Conservation (phyloP, 1,139 yeast genomes). For the Yamadazyma mexicana region DNA sequence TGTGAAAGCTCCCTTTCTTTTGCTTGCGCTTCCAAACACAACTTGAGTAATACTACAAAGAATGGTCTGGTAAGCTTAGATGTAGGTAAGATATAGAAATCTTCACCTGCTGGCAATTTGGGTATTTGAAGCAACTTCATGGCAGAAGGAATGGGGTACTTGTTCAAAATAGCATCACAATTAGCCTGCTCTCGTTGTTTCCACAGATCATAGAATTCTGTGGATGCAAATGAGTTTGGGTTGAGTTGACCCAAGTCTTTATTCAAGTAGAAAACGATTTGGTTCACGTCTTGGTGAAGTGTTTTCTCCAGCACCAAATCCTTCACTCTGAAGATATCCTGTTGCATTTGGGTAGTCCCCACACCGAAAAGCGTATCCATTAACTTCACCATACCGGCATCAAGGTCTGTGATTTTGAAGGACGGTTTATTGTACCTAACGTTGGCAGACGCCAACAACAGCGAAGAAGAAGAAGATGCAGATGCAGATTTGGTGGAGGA, state of each 20-base stretch:
- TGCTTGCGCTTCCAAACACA: slow-evolving; percentile 27
- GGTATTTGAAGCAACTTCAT: slow-evolving; percentile 32
- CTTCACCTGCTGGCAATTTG: slow-evolving; percentile 31
- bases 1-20: slow-evolving; percentile 7
- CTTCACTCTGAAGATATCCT: slow-evolving; percentile 45
- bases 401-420: slow-evolving; percentile 51
- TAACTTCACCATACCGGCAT: slow-evolving; percentile 35
- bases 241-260: slow-evolving; percentile 42
- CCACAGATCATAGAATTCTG: slow-evolving; percentile 51
- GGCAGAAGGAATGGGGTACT: slow-evolving; percentile 41
- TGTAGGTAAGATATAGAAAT: slow-evolving; percentile 44
- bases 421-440: slow-evolving; percentile 43
- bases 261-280: slow-evolving; percentile 36
- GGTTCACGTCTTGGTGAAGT: slow-evolving; percentile 47
- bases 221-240: slow-evolving; percentile 42
- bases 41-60: slow-evolving; percentile 27
- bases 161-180: slow-evolving; percentile 36
- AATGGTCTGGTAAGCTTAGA: slow-evolving; percentile 29
- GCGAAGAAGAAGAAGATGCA: too few relatives aligned
- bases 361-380: slow-evolving; percentile 42
- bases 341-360: slow-evolving; percentile 45
- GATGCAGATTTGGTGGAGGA: slow-evolving; percentile 7
- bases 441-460: slow-evolving; percentile 7
- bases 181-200: slow-evolving; percentile 43
- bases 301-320: slow-evolving; percentile 44